These are phyloP conservation scores for Leccinum rimulosum DNA, from an alignment of 768 basidiomycete genomes.

Conservation along the genomic window DNA sequence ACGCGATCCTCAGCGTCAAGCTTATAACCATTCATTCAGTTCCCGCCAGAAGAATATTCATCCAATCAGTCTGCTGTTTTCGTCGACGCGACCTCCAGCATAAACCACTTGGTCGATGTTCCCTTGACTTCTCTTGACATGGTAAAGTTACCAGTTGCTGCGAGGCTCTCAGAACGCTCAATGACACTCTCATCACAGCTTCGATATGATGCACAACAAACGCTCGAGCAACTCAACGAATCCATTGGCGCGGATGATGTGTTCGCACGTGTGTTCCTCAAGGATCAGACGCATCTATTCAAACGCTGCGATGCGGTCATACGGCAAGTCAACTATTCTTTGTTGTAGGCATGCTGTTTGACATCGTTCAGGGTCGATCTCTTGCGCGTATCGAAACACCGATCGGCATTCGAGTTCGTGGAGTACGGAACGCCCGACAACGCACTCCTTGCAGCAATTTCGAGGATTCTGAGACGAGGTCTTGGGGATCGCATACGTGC, in stretches of 20 bases:
- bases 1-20: background rate
- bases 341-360: conserved; percentile 2
- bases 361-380: conserved; percentile 44
- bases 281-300: conserved; percentile 60
- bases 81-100: conserved; percentile 72
- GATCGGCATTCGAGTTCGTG: conserved; percentile 36
- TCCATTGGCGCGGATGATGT: conserved; percentile 49
- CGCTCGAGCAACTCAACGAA: conserved; percentile 62
- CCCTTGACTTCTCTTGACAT: conserved; percentile 77
- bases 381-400: conserved; percentile 40
- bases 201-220: conserved; percentile 68
- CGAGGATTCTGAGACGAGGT: conserved; percentile 53
- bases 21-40: conserved; percentile 40
- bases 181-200: conserved; percentile 47
- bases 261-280: conserved; percentile 71
- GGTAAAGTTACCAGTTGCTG: conserved; percentile 39
- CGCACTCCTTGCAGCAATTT: conserved; percentile 53
- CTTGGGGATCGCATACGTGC: conserved; percentile 72
- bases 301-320: conserved; percentile 75
- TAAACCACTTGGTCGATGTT: conserved; percentile 76
- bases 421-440: conserved; percentile 62
- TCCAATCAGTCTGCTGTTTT: conserved; percentile 55
- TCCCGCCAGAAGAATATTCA: conserved; percentile 54
- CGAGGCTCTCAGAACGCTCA: background rate
- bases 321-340: conserved; percentile 40